Conservation (phyloP, 306 rosid species). For the Hippophae tibetana region DNA sequence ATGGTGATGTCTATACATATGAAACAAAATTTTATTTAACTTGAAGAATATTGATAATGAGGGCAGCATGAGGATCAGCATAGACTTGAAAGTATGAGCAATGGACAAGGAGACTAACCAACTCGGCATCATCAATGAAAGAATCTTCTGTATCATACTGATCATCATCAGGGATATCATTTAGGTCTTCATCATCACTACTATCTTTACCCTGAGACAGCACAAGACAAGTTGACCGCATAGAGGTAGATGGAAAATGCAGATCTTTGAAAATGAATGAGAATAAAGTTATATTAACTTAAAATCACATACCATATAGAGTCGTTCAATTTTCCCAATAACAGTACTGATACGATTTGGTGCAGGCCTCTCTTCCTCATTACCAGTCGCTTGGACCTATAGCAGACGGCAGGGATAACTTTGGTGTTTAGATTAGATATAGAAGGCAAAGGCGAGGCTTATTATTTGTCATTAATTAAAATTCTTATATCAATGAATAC, state of each 20-base stretch:
- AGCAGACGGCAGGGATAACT: slow-evolving; percentile 1
- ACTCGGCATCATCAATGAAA: slow-evolving; percentile 91
- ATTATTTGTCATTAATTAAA: not conserved
- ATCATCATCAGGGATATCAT: slow-evolving; percentile 80
- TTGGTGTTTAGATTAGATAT: not conserved
- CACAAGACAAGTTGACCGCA: not conserved
- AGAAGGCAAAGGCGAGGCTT: not conserved
- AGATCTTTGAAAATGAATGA: not conserved
- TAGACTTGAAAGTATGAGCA: slow-evolving; percentile 10
- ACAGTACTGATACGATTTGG: slow-evolving; percentile 93
- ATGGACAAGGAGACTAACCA: slow-evolving; percentile 47
- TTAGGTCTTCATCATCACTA: slow-evolving; percentile 79
- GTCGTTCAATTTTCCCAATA: slow-evolving; percentile 94
- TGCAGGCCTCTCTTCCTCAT: slow-evolving; percentile 56
- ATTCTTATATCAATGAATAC: no score
- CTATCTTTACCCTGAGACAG: slow-evolving; percentile 84
- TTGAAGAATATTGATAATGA: slow-evolving; percentile 11
- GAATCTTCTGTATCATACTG: slow-evolving; percentile 98
- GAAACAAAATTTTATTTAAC: slow-evolving; percentile 4
- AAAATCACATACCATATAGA: slow-evolving; percentile 58
- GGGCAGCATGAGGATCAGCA: slow-evolving; percentile 19
- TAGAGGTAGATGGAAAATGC: slow-evolving; percentile 4
- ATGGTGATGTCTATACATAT: slow-evolving; percentile 12
- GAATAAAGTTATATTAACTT: not conserved
- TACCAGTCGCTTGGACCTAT: slow-evolving; percentile 57